Evolutionary conservation across 1,284 basidiomycete species (phyloP).

Genomic region (Trichosporon sp.): DNA sequence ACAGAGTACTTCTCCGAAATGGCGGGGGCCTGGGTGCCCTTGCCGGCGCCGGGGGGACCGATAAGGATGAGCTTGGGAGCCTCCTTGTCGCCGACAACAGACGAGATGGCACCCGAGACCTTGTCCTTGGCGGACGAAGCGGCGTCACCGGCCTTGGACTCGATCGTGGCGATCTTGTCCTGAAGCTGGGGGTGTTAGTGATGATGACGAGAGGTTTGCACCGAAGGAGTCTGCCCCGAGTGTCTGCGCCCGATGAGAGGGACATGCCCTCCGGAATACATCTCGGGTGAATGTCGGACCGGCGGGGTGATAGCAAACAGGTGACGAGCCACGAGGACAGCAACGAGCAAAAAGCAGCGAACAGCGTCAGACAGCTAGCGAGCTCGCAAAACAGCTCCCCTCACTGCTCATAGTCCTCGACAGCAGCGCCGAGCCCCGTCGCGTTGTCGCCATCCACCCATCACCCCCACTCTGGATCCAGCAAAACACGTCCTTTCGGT

Average conservation of each 20-base stretch:
- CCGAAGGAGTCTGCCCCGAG: no score
- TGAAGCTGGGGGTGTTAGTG: slow-evolving; percentile 42
- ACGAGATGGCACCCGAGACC: slow-evolving; percentile 27
- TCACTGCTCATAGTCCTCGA: no score
- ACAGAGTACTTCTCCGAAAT: slow-evolving; percentile 92
- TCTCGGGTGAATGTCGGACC: slow-evolving; percentile 2
- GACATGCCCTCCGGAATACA: not conserved
- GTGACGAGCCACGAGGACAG: not conserved
- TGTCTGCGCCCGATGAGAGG: no score
- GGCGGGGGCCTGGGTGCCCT: slow-evolving; percentile 95
- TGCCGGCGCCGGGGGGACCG: slow-evolving; percentile 95
- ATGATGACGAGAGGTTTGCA: not conserved
- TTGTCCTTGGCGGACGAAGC: slow-evolving; percentile 33
- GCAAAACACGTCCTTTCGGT: not conserved
- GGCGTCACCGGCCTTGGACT: slow-evolving; percentile 40
- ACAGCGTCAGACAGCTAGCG: not conserved
- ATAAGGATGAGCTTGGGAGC: slow-evolving; percentile 87
- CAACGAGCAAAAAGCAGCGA: not conserved
- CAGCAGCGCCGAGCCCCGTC: not conserved
- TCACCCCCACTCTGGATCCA: not conserved
- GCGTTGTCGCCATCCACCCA: not conserved
- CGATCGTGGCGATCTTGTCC: slow-evolving; percentile 53
- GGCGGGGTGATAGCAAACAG: not conserved
- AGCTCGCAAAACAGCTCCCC: not conserved
- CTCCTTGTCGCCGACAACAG: slow-evolving; percentile 58